These are phyloP conservation scores for Iodosphaeria phyllophila DNA, from an alignment of 2,329 filamentous ascomycete species.

Conservation along the genomic window DNA sequence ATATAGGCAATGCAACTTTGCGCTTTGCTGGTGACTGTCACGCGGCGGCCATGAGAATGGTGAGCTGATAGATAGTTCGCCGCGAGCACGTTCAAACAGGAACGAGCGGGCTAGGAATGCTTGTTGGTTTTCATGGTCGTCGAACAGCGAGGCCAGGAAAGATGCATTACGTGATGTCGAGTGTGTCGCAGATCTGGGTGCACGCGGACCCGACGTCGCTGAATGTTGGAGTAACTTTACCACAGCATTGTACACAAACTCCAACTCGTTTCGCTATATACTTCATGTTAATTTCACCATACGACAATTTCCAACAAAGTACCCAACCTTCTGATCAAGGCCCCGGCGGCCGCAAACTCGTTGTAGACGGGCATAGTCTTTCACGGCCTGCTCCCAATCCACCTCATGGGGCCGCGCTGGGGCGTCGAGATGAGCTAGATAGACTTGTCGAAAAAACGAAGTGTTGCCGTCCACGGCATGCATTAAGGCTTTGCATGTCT, in stretches of 20 bases:
- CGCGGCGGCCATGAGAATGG: slow-evolving; percentile 14
- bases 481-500: slow-evolving; percentile 32
- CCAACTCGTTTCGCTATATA: slow-evolving; percentile 21
- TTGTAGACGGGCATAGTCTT: slow-evolving; percentile 23
- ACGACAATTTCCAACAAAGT: neutral
- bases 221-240: slow-evolving; percentile 25
- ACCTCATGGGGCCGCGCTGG: slow-evolving; percentile 12
- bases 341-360: slow-evolving; percentile 18
- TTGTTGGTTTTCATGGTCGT: slow-evolving; percentile 29
- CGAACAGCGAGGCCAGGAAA: slow-evolving; percentile 24
- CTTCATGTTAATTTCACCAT: neutral
- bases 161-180: slow-evolving; percentile 26
- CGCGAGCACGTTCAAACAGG: slow-evolving; percentile 38
- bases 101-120: slow-evolving; percentile 46
- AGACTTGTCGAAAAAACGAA: slow-evolving; percentile 42
- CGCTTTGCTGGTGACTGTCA: slow-evolving; percentile 40
- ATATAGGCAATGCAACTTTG: slow-evolving; percentile 51
- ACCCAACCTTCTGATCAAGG: slow-evolving; percentile 19
- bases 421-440: slow-evolving; percentile 34
- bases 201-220: slow-evolving; percentile 14
- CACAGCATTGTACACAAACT: slow-evolving; percentile 27
- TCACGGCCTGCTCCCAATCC: slow-evolving; percentile 24
- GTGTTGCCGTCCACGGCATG: slow-evolving; percentile 36
- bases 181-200: slow-evolving; percentile 16
- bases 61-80: slow-evolving; percentile 7